Evolutionary conservation across 192 early-diverging fungal species (phyloP), one percentile per base, ranked within the genome.

Genomic region (Coemansia sp.): DNA sequence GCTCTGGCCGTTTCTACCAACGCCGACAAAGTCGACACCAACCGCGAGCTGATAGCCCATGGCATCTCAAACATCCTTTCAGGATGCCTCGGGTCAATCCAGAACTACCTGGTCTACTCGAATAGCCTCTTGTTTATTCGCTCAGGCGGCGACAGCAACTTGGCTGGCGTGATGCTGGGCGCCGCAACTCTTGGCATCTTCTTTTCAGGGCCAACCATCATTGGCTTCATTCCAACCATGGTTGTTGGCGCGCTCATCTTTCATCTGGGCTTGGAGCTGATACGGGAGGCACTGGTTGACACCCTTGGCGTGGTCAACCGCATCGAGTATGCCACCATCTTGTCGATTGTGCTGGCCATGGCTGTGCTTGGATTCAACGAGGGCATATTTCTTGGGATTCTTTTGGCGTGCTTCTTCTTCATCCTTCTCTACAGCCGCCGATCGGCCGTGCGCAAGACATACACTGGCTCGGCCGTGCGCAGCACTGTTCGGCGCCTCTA

Each of bases 161-260:
- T 94, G n/a, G 93, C 93, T 3, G 95, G 94, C 9, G 48, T 90
- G 26, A 87, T 98, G 87, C 85, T 99, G 26, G 86, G 91, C 0
- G 69, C 76, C 5, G 91, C 85, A 14, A 93, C 96, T 0, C 65
- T 88, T 0, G 83, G 86, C 26, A 70, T 97, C 35, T 93, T 93
- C 82, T 71, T 97, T 5, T 83, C 87, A 0, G 97, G 97, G 0
- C 91, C 90, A 2, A 84, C 89, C 63, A 89, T 99, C 14, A 92
- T 97, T 28, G 88, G 90, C 3, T 95, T 90, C 70, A 95, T 99
- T 21, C 97, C 97, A 5, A 90, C 92, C 1, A 91, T 98, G 83
- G 90, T 97, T 11, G 94, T 99, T 10, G 96, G 95, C 14, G 88
- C 92, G 28, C 82, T 98, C 9, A 99, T 99, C 59, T 98, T 99